A percentile compares a stretch with the other conserved stretches of the same genome.
Conservation (phyloP, 2,329 filamentous ascomycete genomes). For the Furcasterigmium furcatum region DNA sequence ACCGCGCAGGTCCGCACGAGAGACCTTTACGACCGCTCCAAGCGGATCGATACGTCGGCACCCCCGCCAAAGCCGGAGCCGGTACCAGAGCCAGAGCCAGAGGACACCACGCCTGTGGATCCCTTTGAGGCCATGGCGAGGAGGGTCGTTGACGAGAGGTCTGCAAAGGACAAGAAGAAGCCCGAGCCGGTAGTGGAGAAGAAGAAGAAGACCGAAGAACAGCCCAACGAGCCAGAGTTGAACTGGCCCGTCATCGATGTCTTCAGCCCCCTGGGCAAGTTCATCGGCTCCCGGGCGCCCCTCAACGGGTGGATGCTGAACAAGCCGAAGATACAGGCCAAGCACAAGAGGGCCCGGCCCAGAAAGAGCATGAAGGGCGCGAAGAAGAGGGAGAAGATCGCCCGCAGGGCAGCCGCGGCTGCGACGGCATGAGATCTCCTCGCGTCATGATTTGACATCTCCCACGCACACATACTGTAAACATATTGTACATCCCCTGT, state of each 20-base stretch:
- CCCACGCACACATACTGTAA: neutral
- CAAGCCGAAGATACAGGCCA: constrained; percentile 47
- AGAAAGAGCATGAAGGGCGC: constrained; percentile 66
- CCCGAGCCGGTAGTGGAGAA: constrained; percentile 7
- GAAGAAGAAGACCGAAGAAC: constrained; percentile 4
- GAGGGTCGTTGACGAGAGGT: neutral
- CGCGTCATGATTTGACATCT: no score
- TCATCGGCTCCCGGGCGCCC: constrained; percentile 62
- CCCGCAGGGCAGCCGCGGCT: constrained; percentile 15
- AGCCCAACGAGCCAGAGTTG: constrained; percentile 21
- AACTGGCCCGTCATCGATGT: constrained; percentile 75
- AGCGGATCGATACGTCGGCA: constrained; percentile 11
- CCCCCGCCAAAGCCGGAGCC: constrained; percentile 13
- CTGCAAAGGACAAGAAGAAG: constrained; percentile 11
- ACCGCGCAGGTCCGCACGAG: constrained; percentile 72
- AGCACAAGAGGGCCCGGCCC: constrained; percentile 53
- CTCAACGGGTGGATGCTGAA: constrained; percentile 70
- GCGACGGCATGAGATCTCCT: neutral
- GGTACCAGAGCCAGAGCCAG: constrained; percentile 10
- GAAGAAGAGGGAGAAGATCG: constrained; percentile 48
- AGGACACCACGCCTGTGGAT: constrained; percentile 4
- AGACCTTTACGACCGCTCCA: constrained; percentile 29
- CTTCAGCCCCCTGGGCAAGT: constrained; percentile 81
- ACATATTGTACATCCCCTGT: neutral
- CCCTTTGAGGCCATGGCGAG: constrained; percentile 10